Percentiles rank a stretch among this genome's conserved stretches.
Conservation (phyloP, 1,284 basidiomycete genomes). For the Cryptococcus hybrid region DNA sequence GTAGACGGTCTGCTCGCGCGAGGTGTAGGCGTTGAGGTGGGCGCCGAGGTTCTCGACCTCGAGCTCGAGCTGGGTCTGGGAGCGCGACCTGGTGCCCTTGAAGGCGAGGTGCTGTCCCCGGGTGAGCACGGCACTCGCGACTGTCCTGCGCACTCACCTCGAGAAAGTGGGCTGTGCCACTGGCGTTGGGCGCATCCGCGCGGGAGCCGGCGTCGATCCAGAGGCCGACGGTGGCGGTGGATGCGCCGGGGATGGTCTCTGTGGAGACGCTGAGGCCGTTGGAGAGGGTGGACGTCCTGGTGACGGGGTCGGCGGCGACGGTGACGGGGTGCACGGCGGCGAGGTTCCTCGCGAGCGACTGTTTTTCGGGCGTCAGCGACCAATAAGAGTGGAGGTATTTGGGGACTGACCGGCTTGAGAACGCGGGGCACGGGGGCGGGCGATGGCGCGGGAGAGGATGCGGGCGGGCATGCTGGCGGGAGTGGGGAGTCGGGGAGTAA, state of each 20-base stretch:
- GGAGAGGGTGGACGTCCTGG: slow-evolving; percentile 80
- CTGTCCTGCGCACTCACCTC: slow-evolving; percentile 58
- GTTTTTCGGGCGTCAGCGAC: slow-evolving; percentile 7
- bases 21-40: slow-evolving; percentile 98
- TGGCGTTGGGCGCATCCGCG: slow-evolving; percentile 90
- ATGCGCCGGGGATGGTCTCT: slow-evolving; percentile 88
- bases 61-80: slow-evolving; percentile 89
- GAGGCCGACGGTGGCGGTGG: slow-evolving; percentile 93
- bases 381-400: slow-evolving; percentile 9
- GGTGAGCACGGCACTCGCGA: too few species aligned
- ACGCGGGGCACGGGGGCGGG: slow-evolving; percentile 21
- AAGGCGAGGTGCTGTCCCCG: slow-evolving; percentile 53
- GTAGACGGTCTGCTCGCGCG: slow-evolving; percentile 98
- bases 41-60: slow-evolving; percentile 99
- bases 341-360: slow-evolving; percentile 41
- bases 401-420: slow-evolving; percentile 16
- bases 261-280: slow-evolving; percentile 91
- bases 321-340: slow-evolving; percentile 53
- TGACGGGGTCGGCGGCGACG: slow-evolving; percentile 68
- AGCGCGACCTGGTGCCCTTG: slow-evolving; percentile 87
- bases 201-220: slow-evolving; percentile 99
- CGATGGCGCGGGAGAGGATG: slow-evolving; percentile 39
- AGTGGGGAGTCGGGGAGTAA: slow-evolving; percentile 11
- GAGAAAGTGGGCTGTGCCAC: slow-evolving; percentile 97
- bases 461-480: slow-evolving; percentile 39